Conservation (phyloP, 371 early-diverging fungal species). For the Haplosporangium sp. region DNA sequence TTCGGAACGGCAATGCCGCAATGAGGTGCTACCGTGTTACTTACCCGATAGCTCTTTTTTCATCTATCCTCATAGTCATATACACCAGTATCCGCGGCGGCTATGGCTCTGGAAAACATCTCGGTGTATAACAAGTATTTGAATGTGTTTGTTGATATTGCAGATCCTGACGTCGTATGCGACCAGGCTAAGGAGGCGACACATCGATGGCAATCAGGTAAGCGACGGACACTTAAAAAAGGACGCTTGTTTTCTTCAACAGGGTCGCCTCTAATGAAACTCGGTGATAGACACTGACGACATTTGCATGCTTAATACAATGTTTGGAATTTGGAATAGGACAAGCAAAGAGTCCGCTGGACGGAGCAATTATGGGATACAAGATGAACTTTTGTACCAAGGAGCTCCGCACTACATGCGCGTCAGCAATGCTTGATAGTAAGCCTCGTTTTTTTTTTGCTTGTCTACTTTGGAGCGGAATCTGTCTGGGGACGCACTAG, state of each 20-base stretch:
- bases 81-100: constrained; percentile 31
- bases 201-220: constrained; percentile 42
- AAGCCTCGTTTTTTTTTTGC: constrained; percentile 3
- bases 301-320: not conserved
- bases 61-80: constrained; percentile 9
- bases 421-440: constrained; percentile 75
- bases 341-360: constrained; percentile 57
- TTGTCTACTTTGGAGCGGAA: not conserved
- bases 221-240: not conserved
- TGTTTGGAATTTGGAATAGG: constrained; percentile 6
- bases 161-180: constrained; percentile 15
- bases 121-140: constrained; percentile 38
- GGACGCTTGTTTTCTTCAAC: not conserved
- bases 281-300: too few relatives aligned
- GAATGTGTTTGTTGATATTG: constrained; percentile 35
- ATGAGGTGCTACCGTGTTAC: too few relatives aligned
- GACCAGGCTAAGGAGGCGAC: constrained; percentile 33
- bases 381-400: constrained; percentile 81
- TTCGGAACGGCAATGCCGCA: too few relatives aligned
- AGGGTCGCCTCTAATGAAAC: not conserved
- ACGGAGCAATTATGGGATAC: constrained; percentile 72
- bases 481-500: too few relatives aligned
- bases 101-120: constrained; percentile 12
- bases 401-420: constrained; percentile 74
- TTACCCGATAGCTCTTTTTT: too few relatives aligned